A percentile compares a stretch with the other conserved stretches of the same genome.
phyloP scores from a whole-genome alignment of 1,284 basidiomycete species.

The Ganoderma sp. region DNA sequence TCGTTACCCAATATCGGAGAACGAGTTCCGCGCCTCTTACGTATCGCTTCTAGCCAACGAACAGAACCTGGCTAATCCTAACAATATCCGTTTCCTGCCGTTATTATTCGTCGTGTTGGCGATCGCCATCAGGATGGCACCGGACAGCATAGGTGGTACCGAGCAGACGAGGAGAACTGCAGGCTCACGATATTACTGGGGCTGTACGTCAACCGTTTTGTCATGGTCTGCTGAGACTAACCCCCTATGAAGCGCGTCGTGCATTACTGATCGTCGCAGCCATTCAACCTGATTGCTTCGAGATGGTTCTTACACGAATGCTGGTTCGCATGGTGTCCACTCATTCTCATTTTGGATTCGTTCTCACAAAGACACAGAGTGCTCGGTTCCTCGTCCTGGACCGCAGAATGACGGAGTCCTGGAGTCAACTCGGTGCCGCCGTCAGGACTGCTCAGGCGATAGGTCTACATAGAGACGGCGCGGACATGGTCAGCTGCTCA shows the following conservation, averaged over 20 bases:
- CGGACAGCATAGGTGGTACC: constrained; percentile 84
- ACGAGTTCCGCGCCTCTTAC: constrained; percentile 83
- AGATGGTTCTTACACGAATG: constrained; percentile 87
- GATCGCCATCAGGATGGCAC: constrained; percentile 84
- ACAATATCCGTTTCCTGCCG: constrained; percentile 87
- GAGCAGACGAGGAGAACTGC: constrained; percentile 75
- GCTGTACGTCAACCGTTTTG: constrained; percentile 63
- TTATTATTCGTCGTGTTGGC: constrained; percentile 94
- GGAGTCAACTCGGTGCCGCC: constrained; percentile 93
- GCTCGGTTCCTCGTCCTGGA: constrained; percentile 91
- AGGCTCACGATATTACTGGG: constrained; percentile 91
- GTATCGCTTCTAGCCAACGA: constrained; percentile 80
- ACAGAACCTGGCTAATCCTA: constrained; percentile 68
- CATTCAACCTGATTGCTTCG: constrained; percentile 88
- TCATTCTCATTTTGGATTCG: constrained; percentile 19
- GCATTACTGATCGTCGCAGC: constrained; percentile 88
- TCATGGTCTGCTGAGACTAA: constrained; percentile 12
- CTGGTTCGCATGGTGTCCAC: constrained; percentile 59
- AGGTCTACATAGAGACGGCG: constrained; percentile 90
- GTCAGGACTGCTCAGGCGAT: constrained; percentile 94
- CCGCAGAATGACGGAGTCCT: constrained; percentile 89
- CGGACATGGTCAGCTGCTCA: constrained; percentile 71
- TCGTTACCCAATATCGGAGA: constrained; percentile 91
- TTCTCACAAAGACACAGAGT: constrained; percentile 56
- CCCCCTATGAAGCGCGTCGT: constrained; percentile 53